Percentiles rank a stretch among this genome's conserved stretches.
These are phyloP conservation scores for Gorgonomyces haynaldii DNA, from an alignment of 192 early-diverging fungal species.

Conservation along the genomic window DNA sequence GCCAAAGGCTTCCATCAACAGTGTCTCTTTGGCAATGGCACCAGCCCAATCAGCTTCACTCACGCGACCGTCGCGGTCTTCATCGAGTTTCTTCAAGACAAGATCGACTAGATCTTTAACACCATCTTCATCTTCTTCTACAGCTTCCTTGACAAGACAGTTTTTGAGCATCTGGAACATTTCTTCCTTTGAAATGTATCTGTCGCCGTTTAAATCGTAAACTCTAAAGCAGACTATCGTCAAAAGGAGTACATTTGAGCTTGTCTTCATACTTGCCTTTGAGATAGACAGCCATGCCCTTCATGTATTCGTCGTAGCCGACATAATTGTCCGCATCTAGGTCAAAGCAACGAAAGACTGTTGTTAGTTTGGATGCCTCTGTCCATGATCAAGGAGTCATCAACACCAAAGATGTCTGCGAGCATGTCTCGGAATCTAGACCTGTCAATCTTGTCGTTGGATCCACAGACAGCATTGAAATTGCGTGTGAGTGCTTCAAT, in stretches of 20 bases:
- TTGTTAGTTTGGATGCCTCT: slow-evolving; percentile 23
- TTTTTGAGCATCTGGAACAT: slow-evolving; percentile 56
- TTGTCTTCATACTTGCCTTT: slow-evolving; percentile 40
- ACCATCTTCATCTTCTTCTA: slow-evolving; percentile 50
- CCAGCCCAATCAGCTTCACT: slow-evolving; percentile 44
- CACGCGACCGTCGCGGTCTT: slow-evolving; percentile 46
- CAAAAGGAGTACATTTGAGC: slow-evolving; percentile 24
- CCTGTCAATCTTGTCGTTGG: slow-evolving; percentile 45
- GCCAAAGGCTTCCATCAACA: slow-evolving; percentile 51
- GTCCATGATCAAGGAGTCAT: slow-evolving; percentile 51
- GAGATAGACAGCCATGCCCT: slow-evolving; percentile 44
- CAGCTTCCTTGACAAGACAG: slow-evolving; percentile 37
- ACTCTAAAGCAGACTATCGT: slow-evolving; percentile 44
- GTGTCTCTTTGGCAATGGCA: slow-evolving; percentile 39
- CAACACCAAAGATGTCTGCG: slow-evolving; percentile 46
- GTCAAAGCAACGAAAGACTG: slow-evolving; percentile 52
- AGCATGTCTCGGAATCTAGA: slow-evolving; percentile 42
- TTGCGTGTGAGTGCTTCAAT: slow-evolving; percentile 28
- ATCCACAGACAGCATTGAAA: slow-evolving; percentile 24
- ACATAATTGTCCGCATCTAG: slow-evolving; percentile 50
- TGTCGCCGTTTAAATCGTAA: slow-evolving; percentile 51
- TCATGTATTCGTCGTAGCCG: slow-evolving; percentile 42
- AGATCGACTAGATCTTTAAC: slow-evolving; percentile 52
- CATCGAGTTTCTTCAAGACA: slow-evolving; percentile 46
- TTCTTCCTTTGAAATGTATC: slow-evolving; percentile 53